Evolutionary conservation across 2,329 filamentous ascomycete species (phyloP).

Genomic region (Aureobasidium uvarum): DNA sequence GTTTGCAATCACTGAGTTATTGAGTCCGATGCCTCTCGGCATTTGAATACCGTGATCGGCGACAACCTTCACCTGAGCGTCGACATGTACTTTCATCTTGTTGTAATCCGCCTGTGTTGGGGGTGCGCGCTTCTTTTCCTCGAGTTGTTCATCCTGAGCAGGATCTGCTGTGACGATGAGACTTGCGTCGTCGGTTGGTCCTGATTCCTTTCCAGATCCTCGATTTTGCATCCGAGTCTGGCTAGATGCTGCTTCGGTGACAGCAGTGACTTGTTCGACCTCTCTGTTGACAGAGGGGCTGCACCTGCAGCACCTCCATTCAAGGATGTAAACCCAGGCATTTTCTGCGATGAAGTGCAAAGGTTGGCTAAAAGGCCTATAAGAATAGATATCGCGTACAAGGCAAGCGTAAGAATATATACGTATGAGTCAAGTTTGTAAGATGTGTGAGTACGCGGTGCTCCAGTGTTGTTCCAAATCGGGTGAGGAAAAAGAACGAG

Average conservation of each 20-base stretch:
- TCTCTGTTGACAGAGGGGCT: not conserved
- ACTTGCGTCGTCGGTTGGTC: no score
- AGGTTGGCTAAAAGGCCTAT: not conserved
- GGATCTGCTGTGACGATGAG: not conserved
- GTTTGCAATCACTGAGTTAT: not conserved
- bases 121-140: not conserved
- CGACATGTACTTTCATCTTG: not conserved
- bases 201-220: no score
- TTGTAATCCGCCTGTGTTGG: not conserved
- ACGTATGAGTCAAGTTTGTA: not conserved
- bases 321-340: not conserved
- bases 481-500: not conserved
- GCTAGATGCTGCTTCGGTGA: not conserved
- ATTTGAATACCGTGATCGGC: not conserved
- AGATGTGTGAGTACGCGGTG: not conserved
- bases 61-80: no score
- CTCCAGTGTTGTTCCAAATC: not conserved
- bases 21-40: not conserved
- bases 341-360: not conserved
- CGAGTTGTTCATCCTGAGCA: not conserved
- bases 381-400: not conserved
- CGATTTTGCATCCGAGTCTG: not conserved
- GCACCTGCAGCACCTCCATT: not conserved
- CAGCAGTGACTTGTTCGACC: not conserved
- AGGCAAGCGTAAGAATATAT: not conserved